These are phyloP conservation scores for Thermochaetoides thermophila DNA, from an alignment of 495 filamentous ascomycete genomes.

Conservation along the genomic window DNA sequence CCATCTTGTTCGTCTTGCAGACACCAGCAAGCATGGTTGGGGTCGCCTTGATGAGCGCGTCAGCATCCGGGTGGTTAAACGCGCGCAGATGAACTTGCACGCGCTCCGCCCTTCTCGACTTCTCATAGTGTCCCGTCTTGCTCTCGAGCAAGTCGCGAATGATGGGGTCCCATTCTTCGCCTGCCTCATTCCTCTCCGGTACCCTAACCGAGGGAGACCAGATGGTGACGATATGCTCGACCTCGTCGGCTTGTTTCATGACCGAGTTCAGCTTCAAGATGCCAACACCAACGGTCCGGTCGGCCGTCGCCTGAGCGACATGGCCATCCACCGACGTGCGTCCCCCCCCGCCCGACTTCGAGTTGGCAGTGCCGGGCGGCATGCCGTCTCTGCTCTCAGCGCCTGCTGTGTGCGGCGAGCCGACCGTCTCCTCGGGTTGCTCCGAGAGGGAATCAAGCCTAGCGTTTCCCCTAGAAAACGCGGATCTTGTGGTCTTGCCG, in stretches of 20 bases:
- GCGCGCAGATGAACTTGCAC: constrained; percentile 62
- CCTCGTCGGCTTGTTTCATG: constrained; percentile 59
- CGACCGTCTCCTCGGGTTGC: constrained; percentile 24
- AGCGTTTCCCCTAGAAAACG: constrained; percentile 30
- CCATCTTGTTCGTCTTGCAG: constrained; percentile 67
- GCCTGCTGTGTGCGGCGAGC: constrained; percentile 13
- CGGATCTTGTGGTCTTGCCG: constrained; percentile 33
- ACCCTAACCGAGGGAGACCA: constrained; percentile 48
- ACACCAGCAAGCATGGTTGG: constrained; percentile 78
- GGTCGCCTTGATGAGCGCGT: constrained; percentile 64
- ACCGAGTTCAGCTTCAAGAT: constrained; percentile 65
- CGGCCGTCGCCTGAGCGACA: constrained; percentile 22
- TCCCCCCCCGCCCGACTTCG: constrained; percentile 29
- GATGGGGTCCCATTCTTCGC: constrained; percentile 61
- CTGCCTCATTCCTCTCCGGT: constrained; percentile 35
- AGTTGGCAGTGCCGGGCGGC: constrained; percentile 42
- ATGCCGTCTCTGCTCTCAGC: constrained; percentile 29
- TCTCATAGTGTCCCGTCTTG: constrained; percentile 54
- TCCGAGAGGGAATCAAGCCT: constrained; percentile 37
- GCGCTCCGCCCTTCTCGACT: constrained; percentile 52
- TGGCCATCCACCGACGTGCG: constrained; percentile 32
- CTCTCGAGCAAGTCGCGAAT: constrained; percentile 62
- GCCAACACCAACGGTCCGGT: constrained; percentile 65
- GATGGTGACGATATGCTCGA: constrained; percentile 62
- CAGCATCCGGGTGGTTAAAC: constrained; percentile 61